Evolutionary conservation across 352 stramenopile species (phyloP).

Genomic region (Globisporangium cederbergense): DNA sequence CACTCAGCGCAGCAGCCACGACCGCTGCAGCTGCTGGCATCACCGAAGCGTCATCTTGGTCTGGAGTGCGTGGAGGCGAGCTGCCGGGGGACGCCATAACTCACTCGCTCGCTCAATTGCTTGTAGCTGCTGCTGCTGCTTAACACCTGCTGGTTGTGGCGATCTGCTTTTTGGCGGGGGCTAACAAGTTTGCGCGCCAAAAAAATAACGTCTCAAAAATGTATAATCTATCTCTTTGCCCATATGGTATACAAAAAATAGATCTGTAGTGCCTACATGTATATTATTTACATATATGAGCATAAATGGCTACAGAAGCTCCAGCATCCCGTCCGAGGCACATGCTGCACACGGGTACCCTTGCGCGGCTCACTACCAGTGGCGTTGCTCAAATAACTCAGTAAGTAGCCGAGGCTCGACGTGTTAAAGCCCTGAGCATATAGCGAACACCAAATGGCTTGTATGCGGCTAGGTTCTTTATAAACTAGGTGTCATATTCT

Average conservation of each 20-base stretch:
- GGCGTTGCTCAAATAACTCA: too few relatives aligned
- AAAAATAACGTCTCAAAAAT: neutral
- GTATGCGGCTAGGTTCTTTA: too few relatives aligned
- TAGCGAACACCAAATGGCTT: too few relatives aligned
- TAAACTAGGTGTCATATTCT: too few relatives aligned
- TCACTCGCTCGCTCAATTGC: neutral
- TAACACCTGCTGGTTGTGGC: neutral
- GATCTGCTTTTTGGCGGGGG: slow-evolving; percentile 1
- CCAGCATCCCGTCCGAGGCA: too few relatives aligned
- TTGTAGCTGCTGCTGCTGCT: neutral
- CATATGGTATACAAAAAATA: neutral
- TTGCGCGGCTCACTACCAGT: too few relatives aligned
- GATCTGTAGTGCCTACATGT: too few relatives aligned
- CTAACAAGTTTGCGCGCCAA: neutral
- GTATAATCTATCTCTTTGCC: neutral
- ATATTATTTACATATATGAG: too few relatives aligned
- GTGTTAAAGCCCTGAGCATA: too few relatives aligned
- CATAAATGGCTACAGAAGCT: too few relatives aligned
- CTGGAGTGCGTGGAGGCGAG: neutral
- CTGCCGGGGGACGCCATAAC: neutral
- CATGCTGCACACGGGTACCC: too few relatives aligned
- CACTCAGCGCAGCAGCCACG: neutral
- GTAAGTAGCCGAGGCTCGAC: too few relatives aligned
- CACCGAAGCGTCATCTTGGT: neutral
- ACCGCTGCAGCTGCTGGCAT: neutral